Conservation (phyloP, 2,329 filamentous ascomycete species). For the Pseudopyricularia cyperi region DNA sequence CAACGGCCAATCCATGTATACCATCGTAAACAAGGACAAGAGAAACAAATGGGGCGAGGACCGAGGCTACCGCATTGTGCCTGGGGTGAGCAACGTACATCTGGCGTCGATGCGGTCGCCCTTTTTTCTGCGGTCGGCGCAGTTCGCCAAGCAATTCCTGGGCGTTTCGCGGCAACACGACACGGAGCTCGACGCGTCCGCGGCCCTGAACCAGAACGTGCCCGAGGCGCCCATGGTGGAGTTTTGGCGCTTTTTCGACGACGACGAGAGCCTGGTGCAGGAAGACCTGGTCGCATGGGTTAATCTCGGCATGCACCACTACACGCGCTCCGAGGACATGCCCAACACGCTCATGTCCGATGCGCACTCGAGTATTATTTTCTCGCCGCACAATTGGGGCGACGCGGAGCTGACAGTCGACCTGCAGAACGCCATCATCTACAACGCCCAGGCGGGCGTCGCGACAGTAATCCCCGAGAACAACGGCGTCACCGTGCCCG, state of each 20-base stretch:
- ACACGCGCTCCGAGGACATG: constrained; percentile 25
- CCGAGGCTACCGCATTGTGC: constrained; percentile 28
- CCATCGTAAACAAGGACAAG: constrained; percentile 19
- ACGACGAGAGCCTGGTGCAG: constrained; percentile 27
- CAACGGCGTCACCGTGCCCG: not conserved
- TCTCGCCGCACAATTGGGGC: constrained; percentile 18
- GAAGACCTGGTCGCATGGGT: constrained; percentile 32
- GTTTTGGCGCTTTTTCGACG: constrained; percentile 25
- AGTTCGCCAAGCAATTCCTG: constrained; percentile 18
- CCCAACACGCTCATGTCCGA: constrained; percentile 19
- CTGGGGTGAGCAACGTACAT: constrained; percentile 18
- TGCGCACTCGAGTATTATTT: constrained; percentile 17
- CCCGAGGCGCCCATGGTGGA: constrained; percentile 23
- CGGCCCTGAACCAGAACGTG: constrained; percentile 17
- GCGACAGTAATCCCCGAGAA: not conserved
- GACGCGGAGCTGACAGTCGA: not conserved
- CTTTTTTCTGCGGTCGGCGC: constrained; percentile 10
- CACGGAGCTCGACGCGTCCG: constrained; percentile 24
- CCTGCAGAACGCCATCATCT: constrained; percentile 1
- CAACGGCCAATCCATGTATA: constrained; percentile 24
- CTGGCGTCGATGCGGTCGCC: constrained; percentile 22
- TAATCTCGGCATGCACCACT: constrained; percentile 38
- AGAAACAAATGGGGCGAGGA: constrained; percentile 26
- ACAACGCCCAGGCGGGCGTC: not conserved
- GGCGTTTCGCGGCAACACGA: constrained; percentile 30